phyloP scores from a whole-genome alignment of 352 stramenopile species.

The Globisporangium nunn region DNA sequence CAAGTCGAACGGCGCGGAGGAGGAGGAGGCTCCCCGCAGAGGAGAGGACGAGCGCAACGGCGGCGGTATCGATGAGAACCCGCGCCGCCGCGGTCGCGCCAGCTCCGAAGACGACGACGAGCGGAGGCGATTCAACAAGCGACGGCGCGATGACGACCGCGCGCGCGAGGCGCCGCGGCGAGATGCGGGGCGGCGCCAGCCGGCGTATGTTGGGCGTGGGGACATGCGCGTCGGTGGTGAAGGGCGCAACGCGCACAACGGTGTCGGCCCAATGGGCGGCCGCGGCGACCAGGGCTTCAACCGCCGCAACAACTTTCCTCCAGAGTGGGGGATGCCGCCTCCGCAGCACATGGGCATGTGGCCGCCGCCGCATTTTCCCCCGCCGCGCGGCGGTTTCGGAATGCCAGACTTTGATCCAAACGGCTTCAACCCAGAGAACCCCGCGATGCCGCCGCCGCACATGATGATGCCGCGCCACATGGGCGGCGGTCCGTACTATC shows the following conservation, averaged over 20 bases:
- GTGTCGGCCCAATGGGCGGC: conserved; percentile 6
- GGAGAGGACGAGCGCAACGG: conserved; percentile 1
- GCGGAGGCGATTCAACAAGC: conserved; percentile 44
- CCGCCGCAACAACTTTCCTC: conserved; percentile 48
- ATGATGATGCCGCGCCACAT: conserved; percentile 65
- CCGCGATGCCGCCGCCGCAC: conserved; percentile 38
- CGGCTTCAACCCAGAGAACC: conserved; percentile 56
- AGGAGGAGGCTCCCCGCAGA: conserved; percentile 3
- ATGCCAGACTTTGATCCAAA: conserved; percentile 66
- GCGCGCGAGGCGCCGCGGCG: conserved; percentile 14
- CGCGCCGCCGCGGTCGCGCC: conserved; percentile 25
- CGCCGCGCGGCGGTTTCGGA: conserved; percentile 31
- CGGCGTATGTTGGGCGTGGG: conserved; percentile 19
- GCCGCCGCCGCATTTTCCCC: conserved; percentile 38
- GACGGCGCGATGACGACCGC: conserved; percentile 50
- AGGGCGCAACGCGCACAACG: conserved; percentile 1
- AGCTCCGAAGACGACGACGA: conserved; percentile 53
- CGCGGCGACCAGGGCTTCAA: conserved; percentile 24
- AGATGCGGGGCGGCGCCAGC: conserved; percentile 14
- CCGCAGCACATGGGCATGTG: conserved; percentile 57
- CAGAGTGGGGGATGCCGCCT: conserved; percentile 61
- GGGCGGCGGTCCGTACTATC: conserved; percentile 49
- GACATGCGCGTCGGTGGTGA: conserved; percentile 19
- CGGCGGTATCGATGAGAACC: conserved; percentile 17
- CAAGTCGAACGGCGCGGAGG: conserved; percentile 24